phyloP scores from a whole-genome alignment of 1,284 basidiomycete species.

The Rhodotorula sp. region DNA sequence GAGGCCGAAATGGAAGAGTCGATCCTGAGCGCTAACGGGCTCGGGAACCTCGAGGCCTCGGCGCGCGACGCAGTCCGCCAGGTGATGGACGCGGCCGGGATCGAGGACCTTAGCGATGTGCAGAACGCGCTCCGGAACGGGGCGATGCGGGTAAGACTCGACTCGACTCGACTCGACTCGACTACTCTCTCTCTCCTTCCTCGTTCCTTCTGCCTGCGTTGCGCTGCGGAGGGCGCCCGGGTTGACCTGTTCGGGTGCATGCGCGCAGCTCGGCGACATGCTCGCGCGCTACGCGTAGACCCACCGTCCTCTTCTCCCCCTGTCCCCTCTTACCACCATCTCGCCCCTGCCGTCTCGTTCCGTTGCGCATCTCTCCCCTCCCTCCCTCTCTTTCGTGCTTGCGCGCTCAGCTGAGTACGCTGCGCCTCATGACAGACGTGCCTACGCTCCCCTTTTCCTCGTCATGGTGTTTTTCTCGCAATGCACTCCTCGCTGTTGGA shows the following conservation, averaged over 20 bases:
- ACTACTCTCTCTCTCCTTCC: slow-evolving; percentile 20
- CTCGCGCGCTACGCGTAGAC: slow-evolving; percentile 28
- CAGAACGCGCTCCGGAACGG: slow-evolving; percentile 79
- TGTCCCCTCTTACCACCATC: no score
- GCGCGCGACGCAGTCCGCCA: slow-evolving; percentile 77
- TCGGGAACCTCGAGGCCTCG: slow-evolving; percentile 65
- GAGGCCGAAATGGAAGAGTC: slow-evolving; percentile 58
- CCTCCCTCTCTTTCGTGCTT: background rate
- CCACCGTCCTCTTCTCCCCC: background rate
- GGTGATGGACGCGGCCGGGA: slow-evolving; percentile 65
- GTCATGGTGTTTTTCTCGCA: no score
- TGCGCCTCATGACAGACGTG: no score
- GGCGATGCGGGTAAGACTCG: slow-evolving; percentile 82
- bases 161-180: no score
- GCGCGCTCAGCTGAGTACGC: no score
- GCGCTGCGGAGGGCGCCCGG: no score
- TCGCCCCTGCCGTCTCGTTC: no score
- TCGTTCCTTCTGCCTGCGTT: background rate
- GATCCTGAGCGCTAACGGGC: slow-evolving; percentile 54
- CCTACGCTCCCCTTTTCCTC: no score
- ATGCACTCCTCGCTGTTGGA: background rate
- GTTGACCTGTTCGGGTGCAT: no score
- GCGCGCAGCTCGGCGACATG: slow-evolving; percentile 28
- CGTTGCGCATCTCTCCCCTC: background rate
- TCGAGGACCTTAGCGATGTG: slow-evolving; percentile 86